These are phyloP conservation scores for Pseudogymnoascus sp. DNA, from an alignment of 2,329 filamentous ascomycete genomes.

Conservation along the genomic window DNA sequence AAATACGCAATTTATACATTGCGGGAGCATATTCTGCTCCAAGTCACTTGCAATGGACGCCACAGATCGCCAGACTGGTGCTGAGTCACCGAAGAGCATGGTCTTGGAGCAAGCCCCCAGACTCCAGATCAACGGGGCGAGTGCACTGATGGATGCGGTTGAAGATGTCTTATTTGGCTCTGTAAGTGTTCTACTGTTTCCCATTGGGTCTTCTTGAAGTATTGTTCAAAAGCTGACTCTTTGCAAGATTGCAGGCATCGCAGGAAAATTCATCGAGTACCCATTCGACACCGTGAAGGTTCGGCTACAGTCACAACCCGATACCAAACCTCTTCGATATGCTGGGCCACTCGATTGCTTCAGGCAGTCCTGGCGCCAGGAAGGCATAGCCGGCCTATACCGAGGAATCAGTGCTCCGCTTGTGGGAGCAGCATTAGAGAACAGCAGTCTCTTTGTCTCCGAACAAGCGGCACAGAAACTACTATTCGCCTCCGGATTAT, in stretches of 20 bases:
- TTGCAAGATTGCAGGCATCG: constrained; percentile 64
- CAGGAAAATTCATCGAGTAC: constrained; percentile 95
- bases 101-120: constrained; percentile 8
- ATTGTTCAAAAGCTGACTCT: constrained; percentile 1
- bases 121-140: constrained; percentile 3
- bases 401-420: constrained; percentile 88
- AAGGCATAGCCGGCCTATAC: constrained; percentile 71
- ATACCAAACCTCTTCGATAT: constrained; percentile 72
- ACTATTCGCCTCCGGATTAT: constrained; percentile 45
- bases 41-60: constrained; percentile 6
- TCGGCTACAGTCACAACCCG: constrained; percentile 88
- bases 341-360: constrained; percentile 89
- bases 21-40: neutral
- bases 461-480: constrained; percentile 65
- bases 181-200: constrained; percentile 36
- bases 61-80: neutral
- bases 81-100: constrained; percentile 5
- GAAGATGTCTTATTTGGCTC: constrained; percentile 89
- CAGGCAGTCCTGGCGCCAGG: constrained; percentile 67
- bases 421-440: constrained; percentile 84
- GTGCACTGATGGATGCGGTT: constrained; percentile 46
- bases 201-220: neutral
- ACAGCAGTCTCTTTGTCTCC: constrained; percentile 86
- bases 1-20: neutral
- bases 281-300: constrained; percentile 99